Evolutionary conservation across 768 basidiomycete species (phyloP).

Genomic region (Leccinum sublutescens): DNA sequence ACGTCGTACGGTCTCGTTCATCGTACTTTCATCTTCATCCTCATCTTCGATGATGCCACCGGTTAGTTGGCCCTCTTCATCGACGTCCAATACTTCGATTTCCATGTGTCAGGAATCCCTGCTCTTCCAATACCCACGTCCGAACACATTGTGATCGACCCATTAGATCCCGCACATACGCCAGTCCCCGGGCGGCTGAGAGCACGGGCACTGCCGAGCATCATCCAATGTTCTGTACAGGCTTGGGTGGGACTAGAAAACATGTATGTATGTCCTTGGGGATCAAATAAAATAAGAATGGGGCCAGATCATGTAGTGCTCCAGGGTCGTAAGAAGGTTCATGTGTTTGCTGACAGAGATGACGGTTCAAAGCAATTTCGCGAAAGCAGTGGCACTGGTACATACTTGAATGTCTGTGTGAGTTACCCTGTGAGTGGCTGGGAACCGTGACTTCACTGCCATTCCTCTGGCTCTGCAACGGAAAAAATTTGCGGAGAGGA

Average conservation of each 20-base stretch:
- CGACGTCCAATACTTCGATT: conserved; percentile 72
- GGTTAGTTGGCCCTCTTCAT: conserved; percentile 53
- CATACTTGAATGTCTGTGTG: too few relatives aligned
- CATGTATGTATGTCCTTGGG: too few relatives aligned
- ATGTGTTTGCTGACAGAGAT: too few relatives aligned
- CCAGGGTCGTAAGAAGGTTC: too few relatives aligned
- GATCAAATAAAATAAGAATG: too few relatives aligned
- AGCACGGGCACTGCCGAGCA: conserved; percentile 66
- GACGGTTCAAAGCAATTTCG: too few relatives aligned
- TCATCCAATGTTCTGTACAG: conserved; percentile 48
- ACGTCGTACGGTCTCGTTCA: conserved; percentile 48
- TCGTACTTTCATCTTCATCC: conserved; percentile 50
- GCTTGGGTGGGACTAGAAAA: too few relatives aligned
- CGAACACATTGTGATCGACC: conserved; percentile 86
- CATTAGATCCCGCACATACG: conserved; percentile 91
- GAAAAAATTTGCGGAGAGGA: conserved; percentile 4
- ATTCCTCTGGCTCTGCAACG: not conserved
- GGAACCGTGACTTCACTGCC: too few relatives aligned
- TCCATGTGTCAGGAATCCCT: conserved; percentile 65
- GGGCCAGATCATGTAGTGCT: too few relatives aligned
- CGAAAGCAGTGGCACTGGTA: too few relatives aligned
- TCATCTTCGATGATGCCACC: conserved; percentile 87
- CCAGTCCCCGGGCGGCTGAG: conserved; percentile 91
- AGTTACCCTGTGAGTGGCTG: too few relatives aligned
- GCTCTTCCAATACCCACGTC: conserved; percentile 92